Percentiles rank a stretch among this genome's conserved stretches.
Evolutionary conservation across 805 yeast species (phyloP).

Genomic region (Myxozyma udenii): DNA sequence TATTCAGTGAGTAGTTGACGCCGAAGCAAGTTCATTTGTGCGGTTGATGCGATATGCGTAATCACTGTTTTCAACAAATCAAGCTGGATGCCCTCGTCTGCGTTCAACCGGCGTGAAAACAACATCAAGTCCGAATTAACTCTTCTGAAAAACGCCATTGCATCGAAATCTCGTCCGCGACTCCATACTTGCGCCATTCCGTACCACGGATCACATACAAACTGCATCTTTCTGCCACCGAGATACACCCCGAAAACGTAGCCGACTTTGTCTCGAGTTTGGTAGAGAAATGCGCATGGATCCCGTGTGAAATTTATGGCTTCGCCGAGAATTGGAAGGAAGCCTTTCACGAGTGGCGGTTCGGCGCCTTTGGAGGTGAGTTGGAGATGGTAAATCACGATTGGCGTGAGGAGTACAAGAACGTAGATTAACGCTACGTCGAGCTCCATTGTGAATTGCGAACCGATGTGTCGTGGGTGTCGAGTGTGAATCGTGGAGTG

Average conservation of each 20-base stretch:
- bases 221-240: constrained; percentile 19
- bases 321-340: constrained; percentile 18
- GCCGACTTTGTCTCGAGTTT: constrained; percentile 11
- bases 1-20: neutral
- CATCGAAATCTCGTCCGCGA: constrained; percentile 5
- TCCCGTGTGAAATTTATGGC: constrained; percentile 7
- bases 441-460: neutral
- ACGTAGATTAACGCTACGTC: neutral
- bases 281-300: constrained; percentile 13
- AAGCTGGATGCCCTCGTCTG: constrained; percentile 2
- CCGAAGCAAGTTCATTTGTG: constrained; percentile 1
- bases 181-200: constrained; percentile 14
- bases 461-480: too few species aligned
- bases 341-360: constrained; percentile 24
- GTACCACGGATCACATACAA: constrained; percentile 21
- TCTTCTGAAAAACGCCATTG: constrained; percentile 5
- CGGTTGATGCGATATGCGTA: neutral
- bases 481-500: too few species aligned
- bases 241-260: constrained; percentile 16
- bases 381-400: constrained; percentile 8
- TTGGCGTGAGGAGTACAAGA: neutral
- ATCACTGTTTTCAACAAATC: neutral
- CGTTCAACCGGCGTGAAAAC: constrained; percentile 3
- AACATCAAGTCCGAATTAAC: constrained; percentile 9
- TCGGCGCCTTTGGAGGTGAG: constrained; percentile 5